Evolutionary conservation across 2,329 filamentous ascomycete genomes (phyloP).

Genomic region (Colletotrichum liaoningense): DNA sequence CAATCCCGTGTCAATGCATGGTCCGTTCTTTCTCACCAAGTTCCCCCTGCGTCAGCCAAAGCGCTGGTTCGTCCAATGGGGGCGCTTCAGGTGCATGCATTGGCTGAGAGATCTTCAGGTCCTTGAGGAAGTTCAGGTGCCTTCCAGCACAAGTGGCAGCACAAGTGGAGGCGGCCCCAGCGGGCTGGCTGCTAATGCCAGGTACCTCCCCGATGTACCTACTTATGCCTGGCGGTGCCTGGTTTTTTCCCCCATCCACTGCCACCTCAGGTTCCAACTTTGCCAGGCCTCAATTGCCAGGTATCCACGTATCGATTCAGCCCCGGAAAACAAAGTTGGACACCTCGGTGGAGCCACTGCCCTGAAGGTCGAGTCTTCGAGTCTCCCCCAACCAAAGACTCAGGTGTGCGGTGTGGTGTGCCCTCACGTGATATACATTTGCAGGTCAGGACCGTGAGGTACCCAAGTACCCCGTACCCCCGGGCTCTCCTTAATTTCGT

Average conservation of each 20-base stretch:
- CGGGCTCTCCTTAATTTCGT: slow-evolving; percentile 33
- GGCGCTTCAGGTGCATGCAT: neutral
- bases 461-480: neutral
- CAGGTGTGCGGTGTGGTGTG: too few relatives aligned
- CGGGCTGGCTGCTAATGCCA: neutral
- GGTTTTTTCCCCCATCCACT: neutral
- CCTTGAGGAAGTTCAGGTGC: neutral
- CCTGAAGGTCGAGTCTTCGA: too few relatives aligned
- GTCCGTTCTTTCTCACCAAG: neutral
- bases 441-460: too few relatives aligned
- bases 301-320: slow-evolving; percentile 8
- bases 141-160: slow-evolving; percentile 28
- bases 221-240: neutral
- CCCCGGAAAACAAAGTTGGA: slow-evolving; percentile 32
- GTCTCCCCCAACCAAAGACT: too few relatives aligned
- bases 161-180: slow-evolving; percentile 24
- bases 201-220: too few relatives aligned
- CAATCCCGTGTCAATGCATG: slow-evolving; percentile 6
- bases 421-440: neutral
- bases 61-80: slow-evolving; percentile 1
- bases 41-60: slow-evolving; percentile 8
- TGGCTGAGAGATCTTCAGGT: slow-evolving; percentile 8
- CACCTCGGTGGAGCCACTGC: neutral
- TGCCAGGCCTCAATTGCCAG: neutral
- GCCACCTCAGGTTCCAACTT: neutral